A percentile compares a stretch with the other conserved stretches of the same genome.
phyloP scores from a whole-genome alignment of 2,329 filamentous ascomycete species.

The Cordyceps militaris region DNA sequence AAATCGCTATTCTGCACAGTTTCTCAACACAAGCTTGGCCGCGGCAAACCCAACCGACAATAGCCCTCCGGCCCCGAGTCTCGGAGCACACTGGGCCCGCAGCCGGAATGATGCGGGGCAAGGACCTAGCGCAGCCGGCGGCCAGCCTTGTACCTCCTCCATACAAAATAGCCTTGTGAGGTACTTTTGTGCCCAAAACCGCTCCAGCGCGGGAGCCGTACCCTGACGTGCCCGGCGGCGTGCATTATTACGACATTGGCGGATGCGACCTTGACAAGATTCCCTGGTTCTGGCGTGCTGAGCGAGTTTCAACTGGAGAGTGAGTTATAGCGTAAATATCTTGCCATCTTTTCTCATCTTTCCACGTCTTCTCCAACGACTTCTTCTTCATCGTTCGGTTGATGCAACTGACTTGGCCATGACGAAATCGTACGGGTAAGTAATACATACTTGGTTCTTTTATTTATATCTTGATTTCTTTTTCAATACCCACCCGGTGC shows the following conservation, averaged over 20 bases:
- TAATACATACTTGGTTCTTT: neutral
- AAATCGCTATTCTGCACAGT: no score
- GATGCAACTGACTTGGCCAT: neutral
- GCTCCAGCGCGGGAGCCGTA: conserved; percentile 1
- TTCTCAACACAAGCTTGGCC: neutral
- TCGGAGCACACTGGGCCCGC: neutral
- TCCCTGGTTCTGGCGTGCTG: neutral
- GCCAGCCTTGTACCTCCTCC: neutral
- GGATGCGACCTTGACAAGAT: neutral
- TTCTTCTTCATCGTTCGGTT: neutral
- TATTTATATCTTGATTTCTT: neutral
- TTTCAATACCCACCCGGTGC: neutral
- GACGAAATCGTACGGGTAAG: conserved; percentile 1
- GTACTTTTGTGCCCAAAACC: neutral
- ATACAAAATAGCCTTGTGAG: neutral
- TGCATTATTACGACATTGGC: neutral
- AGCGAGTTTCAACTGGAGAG: neutral
- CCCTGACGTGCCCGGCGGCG: neutral
- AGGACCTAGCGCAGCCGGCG: neutral
- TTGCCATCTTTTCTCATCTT: neutral
- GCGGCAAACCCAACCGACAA: neutral
- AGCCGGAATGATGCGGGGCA: neutral
- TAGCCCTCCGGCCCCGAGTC: neutral
- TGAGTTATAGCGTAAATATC: neutral
- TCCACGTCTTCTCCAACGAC: neutral